Percentiles rank a stretch among this genome's conserved stretches.
These are phyloP conservation scores for Pelargonium australe DNA, from an alignment of 441 rosid genomes.

Conservation along the genomic window DNA sequence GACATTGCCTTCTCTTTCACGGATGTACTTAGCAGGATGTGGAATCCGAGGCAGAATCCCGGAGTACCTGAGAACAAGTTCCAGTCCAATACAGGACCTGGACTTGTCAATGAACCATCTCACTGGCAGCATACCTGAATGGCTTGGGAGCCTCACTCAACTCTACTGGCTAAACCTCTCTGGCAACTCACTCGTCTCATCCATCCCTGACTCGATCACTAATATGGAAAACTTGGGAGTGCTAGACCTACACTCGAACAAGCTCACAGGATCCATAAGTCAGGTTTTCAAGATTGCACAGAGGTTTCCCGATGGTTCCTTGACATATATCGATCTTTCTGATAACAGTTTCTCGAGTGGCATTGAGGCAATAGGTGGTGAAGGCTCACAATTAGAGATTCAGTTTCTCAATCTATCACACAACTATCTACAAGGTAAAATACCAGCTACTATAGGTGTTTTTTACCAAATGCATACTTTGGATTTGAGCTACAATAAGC, in stretches of 20 bases:
- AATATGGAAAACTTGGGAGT: constrained; percentile 28
- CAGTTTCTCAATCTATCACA: constrained; percentile 35
- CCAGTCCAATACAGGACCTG: constrained; percentile 44
- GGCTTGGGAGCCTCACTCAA: constrained; percentile 45
- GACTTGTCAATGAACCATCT: constrained; percentile 43
- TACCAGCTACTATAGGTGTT: constrained; percentile 28
- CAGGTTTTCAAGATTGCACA: constrained; percentile 31
- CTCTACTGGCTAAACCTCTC: constrained; percentile 45
- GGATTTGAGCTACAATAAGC: constrained; percentile 37
- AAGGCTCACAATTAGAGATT: constrained; percentile 25
- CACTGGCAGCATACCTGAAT: constrained; percentile 34
- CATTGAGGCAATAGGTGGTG: constrained; percentile 24
- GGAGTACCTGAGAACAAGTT: constrained; percentile 29
- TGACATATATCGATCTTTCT: constrained; percentile 41
- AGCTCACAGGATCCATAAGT: constrained; percentile 31
- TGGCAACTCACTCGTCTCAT: constrained; percentile 34
- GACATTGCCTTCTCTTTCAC: constrained; percentile 37
- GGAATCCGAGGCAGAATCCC: constrained; percentile 44
- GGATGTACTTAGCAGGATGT: constrained; percentile 36
- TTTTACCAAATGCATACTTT: constrained; percentile 24
- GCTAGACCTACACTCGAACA: constrained; percentile 48
- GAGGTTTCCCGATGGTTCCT: constrained; percentile 37
- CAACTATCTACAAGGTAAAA: constrained; percentile 24
- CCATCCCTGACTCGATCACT: constrained; percentile 34
- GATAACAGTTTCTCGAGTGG: constrained; percentile 35